Percentiles rank a stretch among this genome's conserved stretches.
phyloP scores from a whole-genome alignment of 495 filamentous ascomycete species.

The Aspergillus haitiensis region DNA sequence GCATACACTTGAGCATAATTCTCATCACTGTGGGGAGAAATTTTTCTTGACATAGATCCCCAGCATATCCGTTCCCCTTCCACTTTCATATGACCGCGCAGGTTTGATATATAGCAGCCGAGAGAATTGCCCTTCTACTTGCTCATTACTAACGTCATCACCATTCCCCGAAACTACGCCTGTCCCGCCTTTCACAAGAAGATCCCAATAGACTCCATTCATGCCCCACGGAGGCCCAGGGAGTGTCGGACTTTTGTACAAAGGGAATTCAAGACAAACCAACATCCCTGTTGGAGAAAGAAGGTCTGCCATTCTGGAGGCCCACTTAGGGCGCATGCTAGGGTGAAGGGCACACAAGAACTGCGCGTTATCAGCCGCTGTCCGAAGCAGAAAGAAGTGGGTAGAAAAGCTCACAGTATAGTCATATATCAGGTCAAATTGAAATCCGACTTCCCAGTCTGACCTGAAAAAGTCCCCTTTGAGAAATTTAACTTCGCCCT shows the following conservation, averaged over 20 bases:
- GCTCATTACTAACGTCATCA: background rate
- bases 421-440: constrained; percentile 75
- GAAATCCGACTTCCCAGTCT: constrained; percentile 45
- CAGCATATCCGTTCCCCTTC: constrained; percentile 18
- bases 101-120: constrained; percentile 15
- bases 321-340: constrained; percentile 32
- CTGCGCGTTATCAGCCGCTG: too few species aligned
- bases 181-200: constrained; percentile 14
- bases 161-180: too few species aligned
- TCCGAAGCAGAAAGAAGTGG: background rate
- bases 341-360: constrained; percentile 48
- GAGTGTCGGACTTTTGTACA: constrained; percentile 37
- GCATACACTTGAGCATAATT: too few species aligned
- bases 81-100: constrained; percentile 14
- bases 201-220: constrained; percentile 37
- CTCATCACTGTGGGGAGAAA: too few species aligned
- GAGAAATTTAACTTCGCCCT: constrained; percentile 54
- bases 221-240: constrained; percentile 43
- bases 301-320: constrained; percentile 35
- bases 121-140: constrained; percentile 11
- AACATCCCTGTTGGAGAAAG: constrained; percentile 32
- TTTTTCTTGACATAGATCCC: constrained; percentile 8
- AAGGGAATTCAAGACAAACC: constrained; percentile 47
- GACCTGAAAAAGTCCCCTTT: constrained; percentile 65
- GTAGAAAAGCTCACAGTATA: constrained; percentile 58